Base-by-base conservation (phyloP, 176 grass and related monocot genomes). In the Areca catechu region DNA sequence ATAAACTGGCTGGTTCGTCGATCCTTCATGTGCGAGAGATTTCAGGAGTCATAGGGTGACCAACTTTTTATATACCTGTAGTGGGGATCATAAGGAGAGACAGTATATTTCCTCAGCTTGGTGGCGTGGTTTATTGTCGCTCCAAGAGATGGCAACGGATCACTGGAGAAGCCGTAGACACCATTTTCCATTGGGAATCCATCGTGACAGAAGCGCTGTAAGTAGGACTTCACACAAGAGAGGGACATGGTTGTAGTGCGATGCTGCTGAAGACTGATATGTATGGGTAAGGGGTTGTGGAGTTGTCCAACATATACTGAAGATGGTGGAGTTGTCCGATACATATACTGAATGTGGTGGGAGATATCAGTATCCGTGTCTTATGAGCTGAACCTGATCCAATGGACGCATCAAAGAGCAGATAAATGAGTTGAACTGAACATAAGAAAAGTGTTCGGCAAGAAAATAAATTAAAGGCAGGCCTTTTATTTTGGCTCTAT, bases 91-190 rank as follows among this genome's bases (percentile, higher is more conserved):
- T 72, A 75, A 51, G 86, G 81, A 3, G 77, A 79, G 53, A 89
- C 34, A 0, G 81, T 68, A 65, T 78, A 68, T 58, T 54, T 81
- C 74, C 70, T 75, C 20, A 78, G 69, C 56, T 56, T 71, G 5
- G 28, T 69, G 58, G 70, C 19, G 15, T 74, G 62, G 7, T 53
- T 70, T 48, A 53, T 15, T 57, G 72, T 62, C 4, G 57, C 74
- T 5, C 81, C 74, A 4, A 85, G 81, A 50, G 81, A 85, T 24
- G 86, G 86, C 14, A 85, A 63, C 53, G 78, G 47, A 23, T 85
- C 77, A 37, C 58, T 24, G 66, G 71, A 21, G 58, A 78, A 71
- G 34, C 23, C 52, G 43, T 3, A 51, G 19, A 34, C 49, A 5
- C 6, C 10, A 18, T 23, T 53, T 55, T 52, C 27, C 4, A 6